Evolutionary conservation across 2,329 filamentous ascomycete species (phyloP).

Genomic region (Microsporum ferrugineum): DNA sequence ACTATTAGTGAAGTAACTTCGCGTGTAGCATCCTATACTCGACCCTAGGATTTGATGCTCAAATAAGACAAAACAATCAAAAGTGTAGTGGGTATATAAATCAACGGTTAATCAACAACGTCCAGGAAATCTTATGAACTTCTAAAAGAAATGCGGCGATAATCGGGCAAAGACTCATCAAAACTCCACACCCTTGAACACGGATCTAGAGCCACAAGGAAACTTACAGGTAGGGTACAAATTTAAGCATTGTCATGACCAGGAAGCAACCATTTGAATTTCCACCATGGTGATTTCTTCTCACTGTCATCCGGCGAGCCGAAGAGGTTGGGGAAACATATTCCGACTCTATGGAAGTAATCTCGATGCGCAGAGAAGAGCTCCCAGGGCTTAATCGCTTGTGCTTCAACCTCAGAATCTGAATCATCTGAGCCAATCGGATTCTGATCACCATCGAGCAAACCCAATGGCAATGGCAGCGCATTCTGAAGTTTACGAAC

Average conservation of each 20-base stretch:
- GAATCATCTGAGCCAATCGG: background rate
- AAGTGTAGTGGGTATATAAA: background rate
- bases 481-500: background rate
- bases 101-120: background rate
- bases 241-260: background rate
- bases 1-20: background rate
- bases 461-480: background rate
- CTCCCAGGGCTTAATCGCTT: slow-evolving; percentile 60
- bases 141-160: background rate
- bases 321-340: slow-evolving; percentile 62
- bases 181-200: no score
- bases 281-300: slow-evolving; percentile 8
- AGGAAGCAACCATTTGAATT: slow-evolving; percentile 8
- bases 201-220: background rate
- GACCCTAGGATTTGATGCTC: background rate
- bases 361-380: slow-evolving; percentile 87
- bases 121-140: background rate
- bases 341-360: slow-evolving; percentile 87
- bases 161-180: background rate
- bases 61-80: background rate
- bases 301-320: slow-evolving; percentile 5
- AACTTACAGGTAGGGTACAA: background rate
- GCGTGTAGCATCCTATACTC: background rate
- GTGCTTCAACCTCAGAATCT: background rate
- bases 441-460: background rate